Evolutionary conservation across 2,329 filamentous ascomycete species (phyloP).

Genomic region (Cordyceps javanica): DNA sequence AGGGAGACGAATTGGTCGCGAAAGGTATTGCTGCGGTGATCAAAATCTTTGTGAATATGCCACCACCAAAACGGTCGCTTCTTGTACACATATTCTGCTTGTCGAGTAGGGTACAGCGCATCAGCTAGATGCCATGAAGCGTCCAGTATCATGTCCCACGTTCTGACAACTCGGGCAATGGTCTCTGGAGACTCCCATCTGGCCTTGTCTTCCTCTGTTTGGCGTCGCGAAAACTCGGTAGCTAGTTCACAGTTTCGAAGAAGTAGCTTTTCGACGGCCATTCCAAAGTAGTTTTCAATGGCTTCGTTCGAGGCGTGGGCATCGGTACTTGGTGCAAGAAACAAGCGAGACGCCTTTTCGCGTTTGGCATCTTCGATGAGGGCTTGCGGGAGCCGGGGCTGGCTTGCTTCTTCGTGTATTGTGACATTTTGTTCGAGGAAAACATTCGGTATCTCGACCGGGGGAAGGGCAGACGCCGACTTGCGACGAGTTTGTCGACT

Average conservation of each 20-base stretch:
- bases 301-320: constrained; percentile 21
- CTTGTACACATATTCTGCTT: constrained; percentile 28
- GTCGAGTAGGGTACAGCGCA: constrained; percentile 27
- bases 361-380: constrained; percentile 26
- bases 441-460: constrained; percentile 5
- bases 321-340: constrained; percentile 19
- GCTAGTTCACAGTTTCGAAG: constrained; percentile 17
- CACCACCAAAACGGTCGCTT: constrained; percentile 36
- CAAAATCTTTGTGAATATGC: constrained; percentile 31
- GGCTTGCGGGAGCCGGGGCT: constrained; percentile 25
- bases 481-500: constrained; percentile 20
- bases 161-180: constrained; percentile 18
- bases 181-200: constrained; percentile 13
- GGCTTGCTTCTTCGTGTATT: constrained; percentile 7
- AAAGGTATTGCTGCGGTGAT: constrained; percentile 23
- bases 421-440: constrained; percentile 11
- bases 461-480: constrained; percentile 9
- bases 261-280: constrained; percentile 20
- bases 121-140: constrained; percentile 31
- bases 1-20: constrained; percentile 25
- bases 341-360: constrained; percentile 26
- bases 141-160: constrained; percentile 32
- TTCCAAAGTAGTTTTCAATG: constrained; percentile 28
- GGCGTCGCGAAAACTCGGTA: constrained; percentile 13
- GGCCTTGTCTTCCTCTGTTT: constrained; percentile 1